These are phyloP conservation scores for Lichina pygmaea DNA, from an alignment of 495 filamentous ascomycete species.

Conservation along the genomic window DNA sequence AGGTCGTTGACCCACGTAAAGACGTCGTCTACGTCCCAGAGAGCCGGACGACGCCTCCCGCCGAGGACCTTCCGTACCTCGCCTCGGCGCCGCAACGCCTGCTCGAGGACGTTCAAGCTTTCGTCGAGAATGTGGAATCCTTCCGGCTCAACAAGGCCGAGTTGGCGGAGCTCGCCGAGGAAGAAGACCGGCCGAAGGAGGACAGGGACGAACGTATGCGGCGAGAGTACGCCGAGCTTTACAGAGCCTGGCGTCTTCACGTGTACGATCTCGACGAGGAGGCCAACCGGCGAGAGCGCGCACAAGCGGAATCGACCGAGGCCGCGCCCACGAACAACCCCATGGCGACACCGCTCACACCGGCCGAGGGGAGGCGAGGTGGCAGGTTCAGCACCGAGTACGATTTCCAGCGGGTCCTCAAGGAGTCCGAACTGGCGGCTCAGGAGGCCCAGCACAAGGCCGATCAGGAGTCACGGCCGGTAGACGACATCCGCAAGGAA, in stretches of 20 bases:
- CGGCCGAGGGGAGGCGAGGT: conserved; percentile 25
- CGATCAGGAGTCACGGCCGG: conserved; percentile 38
- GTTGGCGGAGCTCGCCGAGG: background rate
- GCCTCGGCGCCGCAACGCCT: conserved; percentile 20
- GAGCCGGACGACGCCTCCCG: conserved; percentile 7
- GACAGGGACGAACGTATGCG: conserved; percentile 10
- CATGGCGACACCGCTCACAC: conserved; percentile 1
- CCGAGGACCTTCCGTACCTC: conserved; percentile 23
- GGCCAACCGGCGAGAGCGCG: conserved; percentile 16
- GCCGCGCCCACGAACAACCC: conserved; percentile 3
- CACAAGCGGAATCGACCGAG: conserved; percentile 4
- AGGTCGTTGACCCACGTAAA: background rate
- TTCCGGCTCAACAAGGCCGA: conserved; percentile 5
- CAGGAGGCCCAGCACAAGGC: conserved; percentile 45
- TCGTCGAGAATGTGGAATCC: conserved; percentile 16
- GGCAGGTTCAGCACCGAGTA: conserved; percentile 43
- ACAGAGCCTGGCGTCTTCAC: conserved; percentile 20
- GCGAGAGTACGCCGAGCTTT: conserved; percentile 17
- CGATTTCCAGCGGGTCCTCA: conserved; percentile 49
- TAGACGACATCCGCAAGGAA: conserved; percentile 56
- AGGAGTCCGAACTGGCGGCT: conserved; percentile 51
- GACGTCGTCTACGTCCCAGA: background rate
- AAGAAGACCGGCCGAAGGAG: conserved; percentile 15
- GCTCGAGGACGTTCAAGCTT: conserved; percentile 21
- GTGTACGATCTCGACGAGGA: conserved; percentile 33